Evolutionary conservation across 2,329 filamentous ascomycete species (phyloP), one percentile per base, ranked within the genome.

Genomic region (Penicillium sp.): DNA sequence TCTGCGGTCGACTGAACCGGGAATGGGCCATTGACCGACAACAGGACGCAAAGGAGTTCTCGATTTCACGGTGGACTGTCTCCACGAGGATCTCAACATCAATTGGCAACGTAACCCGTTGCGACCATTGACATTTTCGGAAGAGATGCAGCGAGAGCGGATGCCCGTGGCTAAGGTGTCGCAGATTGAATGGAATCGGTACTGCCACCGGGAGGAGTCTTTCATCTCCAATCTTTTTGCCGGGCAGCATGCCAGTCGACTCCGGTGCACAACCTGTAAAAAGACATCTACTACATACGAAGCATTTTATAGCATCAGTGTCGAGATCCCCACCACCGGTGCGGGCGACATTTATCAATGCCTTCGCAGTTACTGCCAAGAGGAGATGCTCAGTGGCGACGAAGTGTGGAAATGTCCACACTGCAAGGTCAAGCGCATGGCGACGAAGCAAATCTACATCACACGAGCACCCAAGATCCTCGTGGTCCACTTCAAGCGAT

Each of bases 31-130:
- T 87, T 32, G 75, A 77, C 20, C 74, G 81, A 40, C 91, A 97
- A 64, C 93, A 97, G 69, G 93, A 98, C 62, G 86, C 89, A 1
- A 86, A 90, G 55, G 93, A 97, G 60, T 95, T 95, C 57, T 91
- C 55, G 82, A 83, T 37, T 95, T 94, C 62, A 68, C 96, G 22
- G 77, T 95, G 29, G 83, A 87, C 43, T 84, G 86, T 55, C 75
- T 97, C 10, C 85, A 91, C 57, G 87, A 93, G 62, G 93, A 98
- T 68, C 83, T 94, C 4, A 94, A 95, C 64, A 69, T 76, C 6
- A 77, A 78, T 24, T 86, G 81, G 73, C 74, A 80, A 50, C 73
- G 77, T 43, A 74, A 72, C 2, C 80, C 78, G 0, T 70, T 85
- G 2, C 75, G 76, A 40, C 74, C 77, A 4, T 69, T 86, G 32